phyloP scores from a whole-genome alignment of 2,329 filamentous ascomycete genomes.

The Periconia sp. region DNA sequence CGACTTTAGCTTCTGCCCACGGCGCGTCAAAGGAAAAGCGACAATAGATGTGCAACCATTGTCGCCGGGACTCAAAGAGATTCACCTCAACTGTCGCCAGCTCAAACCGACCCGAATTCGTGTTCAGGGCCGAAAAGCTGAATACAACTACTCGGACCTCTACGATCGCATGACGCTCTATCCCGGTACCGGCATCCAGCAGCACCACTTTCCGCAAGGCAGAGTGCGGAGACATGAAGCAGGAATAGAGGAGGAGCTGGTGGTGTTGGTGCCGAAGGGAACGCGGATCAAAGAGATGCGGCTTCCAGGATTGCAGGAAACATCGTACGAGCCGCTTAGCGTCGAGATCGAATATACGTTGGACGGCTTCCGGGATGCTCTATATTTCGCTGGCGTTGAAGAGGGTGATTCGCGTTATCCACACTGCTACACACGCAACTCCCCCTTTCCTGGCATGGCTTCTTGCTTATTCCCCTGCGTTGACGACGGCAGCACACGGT shows the following conservation, averaged over 20 bases:
- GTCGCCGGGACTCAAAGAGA: constrained; percentile 59
- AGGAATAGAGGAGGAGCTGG: constrained; percentile 62
- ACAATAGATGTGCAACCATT: constrained; percentile 79
- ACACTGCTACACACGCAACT: constrained; percentile 88
- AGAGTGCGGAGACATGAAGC: constrained; percentile 67
- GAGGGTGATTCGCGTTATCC: constrained; percentile 83
- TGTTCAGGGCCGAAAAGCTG: constrained; percentile 47
- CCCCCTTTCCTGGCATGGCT: constrained; percentile 76
- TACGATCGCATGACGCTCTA: constrained; percentile 71
- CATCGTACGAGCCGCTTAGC: constrained; percentile 63
- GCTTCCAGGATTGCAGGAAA: constrained; percentile 35
- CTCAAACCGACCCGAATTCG: constrained; percentile 62
- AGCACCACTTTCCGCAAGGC: constrained; percentile 77
- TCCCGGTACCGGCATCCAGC: constrained; percentile 67
- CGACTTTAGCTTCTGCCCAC: constrained; percentile 83
- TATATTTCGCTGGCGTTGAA: constrained; percentile 90
- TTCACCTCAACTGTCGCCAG: constrained; percentile 68
- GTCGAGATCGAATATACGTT: constrained; percentile 79
- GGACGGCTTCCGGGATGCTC: constrained; percentile 77
- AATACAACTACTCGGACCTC: constrained; percentile 64
- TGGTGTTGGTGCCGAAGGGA: constrained; percentile 64
- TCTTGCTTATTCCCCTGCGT: constrained; percentile 93
- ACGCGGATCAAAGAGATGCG: constrained; percentile 68
- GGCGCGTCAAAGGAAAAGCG: constrained; percentile 76
- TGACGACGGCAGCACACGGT: constrained; percentile 81